These are phyloP conservation scores for Cyathus striatus DNA, from an alignment of 768 basidiomycete genomes.

Conservation along the genomic window DNA sequence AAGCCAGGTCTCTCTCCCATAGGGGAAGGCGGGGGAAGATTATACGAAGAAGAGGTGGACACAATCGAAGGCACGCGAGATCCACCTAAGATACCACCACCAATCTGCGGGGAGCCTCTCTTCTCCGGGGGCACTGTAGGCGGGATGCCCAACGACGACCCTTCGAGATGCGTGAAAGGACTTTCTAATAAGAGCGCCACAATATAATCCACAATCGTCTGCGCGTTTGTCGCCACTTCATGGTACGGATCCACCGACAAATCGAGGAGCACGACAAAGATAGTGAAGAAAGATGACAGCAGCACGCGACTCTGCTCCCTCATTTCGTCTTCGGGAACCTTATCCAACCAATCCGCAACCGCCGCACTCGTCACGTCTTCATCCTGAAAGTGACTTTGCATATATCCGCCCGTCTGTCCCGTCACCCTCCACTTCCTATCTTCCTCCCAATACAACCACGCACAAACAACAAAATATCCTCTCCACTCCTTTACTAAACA, in stretches of 20 bases:
- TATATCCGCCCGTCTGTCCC: conserved; percentile 23
- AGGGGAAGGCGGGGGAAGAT: conserved; percentile 41
- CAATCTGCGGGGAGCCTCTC: conserved; percentile 22
- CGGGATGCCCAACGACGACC: conserved; percentile 53
- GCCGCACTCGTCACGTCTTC: conserved; percentile 75
- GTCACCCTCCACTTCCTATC: conserved; percentile 60
- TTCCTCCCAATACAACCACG: conserved; percentile 96
- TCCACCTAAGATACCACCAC: conserved; percentile 28
- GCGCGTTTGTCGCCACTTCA: conserved; percentile 88
- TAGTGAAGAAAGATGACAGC: conserved; percentile 90
- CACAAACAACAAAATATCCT: conserved; percentile 93
- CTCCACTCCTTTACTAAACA: conserved; percentile 95
- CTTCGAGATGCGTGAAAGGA: conserved; percentile 73
- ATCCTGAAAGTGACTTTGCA: conserved; percentile 39
- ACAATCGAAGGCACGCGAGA: conserved; percentile 47
- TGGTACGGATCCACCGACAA: conserved; percentile 90
- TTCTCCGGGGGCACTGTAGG: conserved; percentile 37
- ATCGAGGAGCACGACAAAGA: conserved; percentile 84
- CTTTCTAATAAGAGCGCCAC: conserved; percentile 87
- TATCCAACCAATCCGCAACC: conserved; percentile 73
- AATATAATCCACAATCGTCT: conserved; percentile 89
- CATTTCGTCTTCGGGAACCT: conserved; percentile 59
- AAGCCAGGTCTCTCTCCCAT: conserved; percentile 40
- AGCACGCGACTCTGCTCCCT: conserved; percentile 79
- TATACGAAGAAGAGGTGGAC: conserved; percentile 36